phyloP scores from a whole-genome alignment of 768 basidiomycete species.

The Pulveroboletus sp. region DNA sequence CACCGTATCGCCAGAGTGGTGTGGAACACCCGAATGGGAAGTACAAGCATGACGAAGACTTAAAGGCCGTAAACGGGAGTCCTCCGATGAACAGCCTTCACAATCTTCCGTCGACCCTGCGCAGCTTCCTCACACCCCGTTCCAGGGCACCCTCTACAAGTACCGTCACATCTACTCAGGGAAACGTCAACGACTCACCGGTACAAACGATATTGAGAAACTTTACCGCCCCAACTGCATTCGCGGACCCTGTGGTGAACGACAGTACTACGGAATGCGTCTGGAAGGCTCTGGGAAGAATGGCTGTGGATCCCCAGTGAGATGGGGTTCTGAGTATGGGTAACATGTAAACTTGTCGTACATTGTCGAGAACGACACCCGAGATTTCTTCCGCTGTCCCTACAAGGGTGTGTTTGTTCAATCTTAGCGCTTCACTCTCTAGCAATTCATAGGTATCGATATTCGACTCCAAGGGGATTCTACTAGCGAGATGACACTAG shows the following conservation, averaged over 20 bases:
- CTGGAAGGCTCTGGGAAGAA: constrained; percentile 22
- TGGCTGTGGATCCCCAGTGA: constrained; percentile 19
- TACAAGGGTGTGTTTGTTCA: not conserved
- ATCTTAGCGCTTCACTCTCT: not conserved
- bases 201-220: not conserved
- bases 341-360: not conserved
- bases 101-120: constrained; percentile 6
- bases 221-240: not conserved
- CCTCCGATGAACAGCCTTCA: not conserved
- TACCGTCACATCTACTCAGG: constrained; percentile 13
- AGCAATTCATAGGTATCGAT: not conserved
- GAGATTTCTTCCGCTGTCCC: not conserved
- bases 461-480: not conserved
- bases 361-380: not conserved
- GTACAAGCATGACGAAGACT: not conserved
- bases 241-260: not conserved
- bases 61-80: not conserved
- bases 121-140: constrained; percentile 10
- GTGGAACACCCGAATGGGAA: not conserved
- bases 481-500: not conserved
- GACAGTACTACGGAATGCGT: constrained; percentile 10
- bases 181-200: not conserved
- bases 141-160: constrained; percentile 23
- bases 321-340: not conserved
- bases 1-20: not conserved